Conservation (phyloP, 2,329 filamentous ascomycete genomes). For the Fusarium sp. region DNA sequence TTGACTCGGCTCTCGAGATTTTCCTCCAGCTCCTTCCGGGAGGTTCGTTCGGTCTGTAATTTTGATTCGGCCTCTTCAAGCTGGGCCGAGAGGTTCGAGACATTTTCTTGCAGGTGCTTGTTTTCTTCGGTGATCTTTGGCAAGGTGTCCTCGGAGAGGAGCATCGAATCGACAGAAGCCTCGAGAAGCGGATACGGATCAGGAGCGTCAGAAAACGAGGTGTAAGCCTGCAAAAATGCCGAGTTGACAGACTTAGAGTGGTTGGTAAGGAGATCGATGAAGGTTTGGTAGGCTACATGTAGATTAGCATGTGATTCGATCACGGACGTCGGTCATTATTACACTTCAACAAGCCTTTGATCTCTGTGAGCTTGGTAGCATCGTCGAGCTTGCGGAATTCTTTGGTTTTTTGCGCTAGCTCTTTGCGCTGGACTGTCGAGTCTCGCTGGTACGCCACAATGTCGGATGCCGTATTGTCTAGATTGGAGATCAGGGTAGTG, state of each 20-base stretch:
- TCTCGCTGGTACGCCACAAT: slow-evolving; percentile 95
- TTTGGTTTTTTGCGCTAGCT: slow-evolving; percentile 98
- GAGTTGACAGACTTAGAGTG: slow-evolving; percentile 96
- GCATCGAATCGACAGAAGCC: slow-evolving; percentile 94
- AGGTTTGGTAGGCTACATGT: slow-evolving; percentile 88
- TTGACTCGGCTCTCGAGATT: slow-evolving; percentile 85
- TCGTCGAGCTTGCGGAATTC: slow-evolving; percentile 97
- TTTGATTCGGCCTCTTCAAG: slow-evolving; percentile 86
- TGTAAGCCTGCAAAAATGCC: slow-evolving; percentile 93
- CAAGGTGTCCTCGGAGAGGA: slow-evolving; percentile 91
- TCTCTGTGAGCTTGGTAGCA: slow-evolving; percentile 85
- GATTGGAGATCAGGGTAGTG: slow-evolving; percentile 83
- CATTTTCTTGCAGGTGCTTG: slow-evolving; percentile 84
- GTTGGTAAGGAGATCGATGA: slow-evolving; percentile 96
- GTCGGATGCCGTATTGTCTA: slow-evolving; percentile 95
- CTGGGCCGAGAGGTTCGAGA: slow-evolving; percentile 82
- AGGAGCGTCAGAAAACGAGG: slow-evolving; percentile 92
- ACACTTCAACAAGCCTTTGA: slow-evolving; percentile 93
- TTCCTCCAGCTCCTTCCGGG: slow-evolving; percentile 82
- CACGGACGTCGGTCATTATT: background rate
- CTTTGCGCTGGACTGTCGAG: slow-evolving; percentile 95
- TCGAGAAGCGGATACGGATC: slow-evolving; percentile 97
- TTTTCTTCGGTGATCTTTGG: slow-evolving; percentile 94
- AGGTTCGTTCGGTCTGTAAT: slow-evolving; percentile 82
- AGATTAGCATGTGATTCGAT: slow-evolving; percentile 22